These are phyloP conservation scores for Coffea humblotiana DNA, from an alignment of 305 asterid genomes.

Conservation along the genomic window DNA sequence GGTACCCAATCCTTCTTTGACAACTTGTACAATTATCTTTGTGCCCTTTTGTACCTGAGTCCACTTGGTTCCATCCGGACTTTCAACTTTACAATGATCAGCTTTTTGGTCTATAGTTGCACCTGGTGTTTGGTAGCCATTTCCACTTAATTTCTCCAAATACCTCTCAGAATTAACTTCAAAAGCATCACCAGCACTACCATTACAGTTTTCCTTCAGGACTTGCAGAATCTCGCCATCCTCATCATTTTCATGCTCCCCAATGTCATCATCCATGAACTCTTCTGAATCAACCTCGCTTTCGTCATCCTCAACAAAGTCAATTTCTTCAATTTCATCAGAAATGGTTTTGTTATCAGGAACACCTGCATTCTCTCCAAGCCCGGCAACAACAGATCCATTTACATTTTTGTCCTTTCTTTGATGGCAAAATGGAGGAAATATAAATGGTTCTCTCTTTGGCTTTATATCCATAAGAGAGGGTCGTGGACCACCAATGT, in stretches of 20 bases:
- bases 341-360: slow-evolving; percentile 42
- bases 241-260: slow-evolving; percentile 43
- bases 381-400: slow-evolving; percentile 32
- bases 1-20: slow-evolving; percentile 95
- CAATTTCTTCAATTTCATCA: slow-evolving; percentile 51
- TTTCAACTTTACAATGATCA: slow-evolving; percentile 22
- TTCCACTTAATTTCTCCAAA: slow-evolving; percentile 40
- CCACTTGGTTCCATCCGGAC: slow-evolving; percentile 57
- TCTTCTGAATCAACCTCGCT: slow-evolving; percentile 59
- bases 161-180: slow-evolving; percentile 40
- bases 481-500: slow-evolving; percentile 84
- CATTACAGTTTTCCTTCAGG: slow-evolving; percentile 58
- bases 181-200: slow-evolving; percentile 42
- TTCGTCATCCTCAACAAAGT: slow-evolving; percentile 63
- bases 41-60: slow-evolving; percentile 71
- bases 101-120: slow-evolving; percentile 27
- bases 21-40: slow-evolving; percentile 90
- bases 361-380: slow-evolving; percentile 40
- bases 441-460: slow-evolving; percentile 66
- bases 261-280: slow-evolving; percentile 52
- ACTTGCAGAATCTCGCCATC: slow-evolving; percentile 39
- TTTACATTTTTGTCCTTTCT: slow-evolving; percentile 45
- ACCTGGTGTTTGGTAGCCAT: slow-evolving; percentile 33
- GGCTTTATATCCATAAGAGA: slow-evolving; percentile 84
- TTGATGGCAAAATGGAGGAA: slow-evolving; percentile 51